Conservation (phyloP, 352 stramenopile genomes). For the Aphanomyces invadans region DNA sequence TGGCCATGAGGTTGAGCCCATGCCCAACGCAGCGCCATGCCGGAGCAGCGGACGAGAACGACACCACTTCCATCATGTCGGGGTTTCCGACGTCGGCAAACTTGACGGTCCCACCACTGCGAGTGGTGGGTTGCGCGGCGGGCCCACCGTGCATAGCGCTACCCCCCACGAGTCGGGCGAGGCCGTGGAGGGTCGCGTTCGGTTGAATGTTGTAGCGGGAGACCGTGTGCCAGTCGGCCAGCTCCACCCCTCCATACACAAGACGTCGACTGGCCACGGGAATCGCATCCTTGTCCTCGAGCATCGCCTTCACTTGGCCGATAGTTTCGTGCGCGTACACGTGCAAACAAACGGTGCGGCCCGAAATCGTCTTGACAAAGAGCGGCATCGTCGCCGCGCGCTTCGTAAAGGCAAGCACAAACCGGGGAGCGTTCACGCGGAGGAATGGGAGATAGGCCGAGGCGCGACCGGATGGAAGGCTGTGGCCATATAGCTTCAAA, state of each 20-base stretch:
- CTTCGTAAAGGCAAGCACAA: neutral
- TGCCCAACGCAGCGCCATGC: neutral
- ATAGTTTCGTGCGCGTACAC: neutral
- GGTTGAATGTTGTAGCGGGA: neutral
- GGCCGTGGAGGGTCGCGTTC: neutral
- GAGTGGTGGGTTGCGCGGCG: too few species aligned
- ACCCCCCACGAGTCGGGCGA: neutral
- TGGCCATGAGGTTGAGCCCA: conserved; percentile 2
- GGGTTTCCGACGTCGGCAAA: neutral
- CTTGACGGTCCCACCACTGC: too few species aligned
- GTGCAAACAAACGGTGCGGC: neutral
- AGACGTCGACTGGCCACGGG: neutral
- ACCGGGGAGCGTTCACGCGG: neutral
- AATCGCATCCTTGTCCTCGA: neutral
- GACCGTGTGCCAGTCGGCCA: neutral
- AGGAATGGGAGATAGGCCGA: neutral
- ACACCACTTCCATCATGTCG: neutral
- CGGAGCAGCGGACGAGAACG: neutral
- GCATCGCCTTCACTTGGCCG: neutral
- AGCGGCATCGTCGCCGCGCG: neutral
- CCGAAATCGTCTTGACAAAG: neutral
- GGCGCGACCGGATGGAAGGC: too few species aligned
- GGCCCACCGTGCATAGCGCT: neutral
- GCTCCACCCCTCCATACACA: neutral
- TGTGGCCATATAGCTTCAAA: neutral